phyloP scores from a whole-genome alignment of 208 protist species.

The Phytomonas francai region DNA sequence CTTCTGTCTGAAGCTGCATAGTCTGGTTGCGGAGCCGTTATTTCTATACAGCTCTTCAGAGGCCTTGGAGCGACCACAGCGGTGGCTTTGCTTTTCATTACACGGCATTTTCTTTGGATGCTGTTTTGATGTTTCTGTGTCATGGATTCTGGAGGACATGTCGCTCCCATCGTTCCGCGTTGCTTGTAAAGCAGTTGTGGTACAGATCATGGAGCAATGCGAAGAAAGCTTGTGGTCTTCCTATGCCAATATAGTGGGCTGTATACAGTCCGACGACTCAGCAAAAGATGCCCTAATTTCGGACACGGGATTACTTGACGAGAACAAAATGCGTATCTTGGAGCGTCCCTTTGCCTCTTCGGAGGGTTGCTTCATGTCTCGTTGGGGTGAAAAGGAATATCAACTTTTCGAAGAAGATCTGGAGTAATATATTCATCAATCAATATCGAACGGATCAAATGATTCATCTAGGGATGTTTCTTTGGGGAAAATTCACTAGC shows the following conservation, averaged over 20 bases:
- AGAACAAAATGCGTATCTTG: not conserved
- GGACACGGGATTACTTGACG: not conserved
- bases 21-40: conserved; percentile 4
- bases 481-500: not conserved
- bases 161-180: conserved; percentile 9
- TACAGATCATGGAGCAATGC: conserved; percentile 67
- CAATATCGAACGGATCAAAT: not conserved
- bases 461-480: not conserved
- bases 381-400: not conserved
- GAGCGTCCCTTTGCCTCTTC: not conserved
- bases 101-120: conserved; percentile 62
- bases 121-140: conserved; percentile 48
- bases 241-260: conserved; percentile 59
- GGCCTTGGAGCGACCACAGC: conserved; percentile 26
- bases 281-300: not conserved
- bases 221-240: conserved; percentile 62
- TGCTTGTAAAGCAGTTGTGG: conserved; percentile 13
- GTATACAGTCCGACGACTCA: not conserved
- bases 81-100: conserved; percentile 22
- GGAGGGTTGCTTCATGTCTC: not conserved
- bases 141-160: conserved; percentile 11
- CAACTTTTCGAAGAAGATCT: not conserved
- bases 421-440: not conserved
- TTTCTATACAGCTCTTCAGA: conserved; percentile 32
- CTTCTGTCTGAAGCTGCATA: not conserved